Base-by-base conservation (phyloP, 2,329 filamentous ascomycete genomes). In the Alternaria incomplexa region DNA sequence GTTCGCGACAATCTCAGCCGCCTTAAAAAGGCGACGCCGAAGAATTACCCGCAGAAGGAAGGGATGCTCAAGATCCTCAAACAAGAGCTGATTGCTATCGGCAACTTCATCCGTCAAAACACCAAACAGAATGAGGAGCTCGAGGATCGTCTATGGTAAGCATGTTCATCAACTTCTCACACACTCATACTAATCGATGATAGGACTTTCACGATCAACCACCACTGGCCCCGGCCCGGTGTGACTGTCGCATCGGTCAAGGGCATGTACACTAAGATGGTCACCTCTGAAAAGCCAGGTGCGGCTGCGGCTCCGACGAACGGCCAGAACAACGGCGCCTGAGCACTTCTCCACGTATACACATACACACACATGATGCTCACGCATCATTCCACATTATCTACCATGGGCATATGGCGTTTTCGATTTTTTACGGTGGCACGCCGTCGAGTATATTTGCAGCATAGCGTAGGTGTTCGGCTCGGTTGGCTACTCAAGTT, bases 11-110 rank as follows among this genome's bases (percentile, higher is more conserved):
- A 87, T 64, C 85, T 91, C 54, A 84, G 86, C 66, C 83, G 82
- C 26, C 86, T 91, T 57, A 82, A 86, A 57, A 85, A 84, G 55
- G 89, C 88, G 5, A 90, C 87, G 3, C 87, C 86, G 67, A 88
- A 88, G 68, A 85, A 85, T 53, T 86, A 89, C 64, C 88, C 87
- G 58, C 87, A 86, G 26, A 86, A 87, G 70, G 88, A 89, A 67
- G 85, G 87, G 56, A 85, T 89, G 47, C 85, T 89, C 22, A 85
- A 83, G 71, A 85, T 89, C 46, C 86, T 90, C 73, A 89, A 89
- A 69, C 81, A 82, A 26, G 86, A 90, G 72, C 79, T 91, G 40
- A 82, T 89, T 45, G 84, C 84, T 5, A 88, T 91, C 75, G 89
- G 89, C 56, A 85, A 86, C 59, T 90, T 89, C 70, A 86, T 90